Conservation (phyloP, 805 yeast genomes). For the Ogataea kodamae region DNA sequence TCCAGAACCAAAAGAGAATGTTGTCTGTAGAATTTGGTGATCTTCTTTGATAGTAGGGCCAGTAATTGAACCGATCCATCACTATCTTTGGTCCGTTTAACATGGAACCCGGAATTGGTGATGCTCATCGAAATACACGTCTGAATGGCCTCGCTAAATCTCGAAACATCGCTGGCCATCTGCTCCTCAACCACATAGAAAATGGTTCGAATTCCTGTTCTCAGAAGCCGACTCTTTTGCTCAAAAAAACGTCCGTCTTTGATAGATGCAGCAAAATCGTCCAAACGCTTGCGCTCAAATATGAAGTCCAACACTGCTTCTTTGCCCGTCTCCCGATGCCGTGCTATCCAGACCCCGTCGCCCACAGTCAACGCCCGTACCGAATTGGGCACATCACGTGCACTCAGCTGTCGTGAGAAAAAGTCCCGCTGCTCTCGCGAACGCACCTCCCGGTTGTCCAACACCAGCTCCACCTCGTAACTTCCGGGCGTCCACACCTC, state of each 20-base stretch:
- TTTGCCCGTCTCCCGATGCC: slow-evolving; percentile 50
- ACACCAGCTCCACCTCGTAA: slow-evolving; percentile 56
- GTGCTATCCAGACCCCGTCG: slow-evolving; percentile 88
- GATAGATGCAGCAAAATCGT: slow-evolving; percentile 79
- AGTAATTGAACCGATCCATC: slow-evolving; percentile 72
- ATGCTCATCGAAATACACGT: slow-evolving; percentile 74
- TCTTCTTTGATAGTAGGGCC: slow-evolving; percentile 43
- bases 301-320: slow-evolving; percentile 75
- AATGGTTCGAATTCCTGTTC: slow-evolving; percentile 63
- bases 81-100: slow-evolving; percentile 64
- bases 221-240: slow-evolving; percentile 73
- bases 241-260: slow-evolving; percentile 86
- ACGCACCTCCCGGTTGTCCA: slow-evolving; percentile 83
- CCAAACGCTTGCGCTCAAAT: slow-evolving; percentile 86
- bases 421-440: slow-evolving; percentile 66
- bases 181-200: slow-evolving; percentile 81
- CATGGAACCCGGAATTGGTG: slow-evolving; percentile 60
- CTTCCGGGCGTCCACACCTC: slow-evolving; percentile 60
- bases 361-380: slow-evolving; percentile 70
- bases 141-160: slow-evolving; percentile 61
- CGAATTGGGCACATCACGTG: slow-evolving; percentile 48
- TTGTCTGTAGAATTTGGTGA: slow-evolving; percentile 38
- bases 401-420: slow-evolving; percentile 53
- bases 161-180: slow-evolving; percentile 40
- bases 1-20: slow-evolving; percentile 46